Conservation (phyloP, 2,329 filamentous ascomycete species). For the Aspergillus jensenii region DNA sequence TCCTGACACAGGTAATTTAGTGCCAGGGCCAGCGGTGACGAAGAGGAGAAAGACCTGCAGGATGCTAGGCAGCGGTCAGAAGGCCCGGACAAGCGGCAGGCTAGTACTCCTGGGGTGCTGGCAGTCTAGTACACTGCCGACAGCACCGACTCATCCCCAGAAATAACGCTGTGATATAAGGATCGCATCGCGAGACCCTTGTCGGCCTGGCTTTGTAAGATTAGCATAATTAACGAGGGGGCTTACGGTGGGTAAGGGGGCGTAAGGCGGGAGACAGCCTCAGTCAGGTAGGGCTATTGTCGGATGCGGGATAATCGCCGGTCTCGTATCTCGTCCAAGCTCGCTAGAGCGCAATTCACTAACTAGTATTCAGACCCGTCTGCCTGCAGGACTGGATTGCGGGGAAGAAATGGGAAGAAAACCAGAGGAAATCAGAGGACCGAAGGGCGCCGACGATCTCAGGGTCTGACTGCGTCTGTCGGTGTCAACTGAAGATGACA, state of each 20-base stretch:
- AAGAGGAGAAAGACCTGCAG: neutral
- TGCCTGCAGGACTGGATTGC: constrained; percentile 4
- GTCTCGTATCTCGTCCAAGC: neutral
- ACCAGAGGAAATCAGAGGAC: neutral
- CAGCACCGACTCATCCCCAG: neutral
- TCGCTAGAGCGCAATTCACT: neutral
- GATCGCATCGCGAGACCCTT: neutral
- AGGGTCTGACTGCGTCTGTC: constrained; percentile 3
- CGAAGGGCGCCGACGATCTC: constrained; percentile 14
- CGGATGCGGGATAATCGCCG: constrained; percentile 1
- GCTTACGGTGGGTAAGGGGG: neutral
- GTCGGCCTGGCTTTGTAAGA: neutral
- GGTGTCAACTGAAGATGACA: too few relatives aligned
- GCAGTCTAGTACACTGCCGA: constrained; percentile 9
- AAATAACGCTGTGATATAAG: neutral
- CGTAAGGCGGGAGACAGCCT: neutral
- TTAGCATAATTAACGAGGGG: neutral
- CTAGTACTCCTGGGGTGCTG: neutral
- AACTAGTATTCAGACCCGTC: neutral
- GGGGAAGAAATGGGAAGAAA: neutral
- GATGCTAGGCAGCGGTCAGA: constrained; percentile 8
- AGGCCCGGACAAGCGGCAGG: constrained; percentile 12
- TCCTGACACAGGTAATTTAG: constrained; percentile 9
- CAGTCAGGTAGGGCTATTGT: neutral
- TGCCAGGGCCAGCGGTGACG: neutral